A percentile compares a stretch with the other conserved stretches of the same genome.
Evolutionary conservation across 208 protist species (phyloP).

Genomic region (Acanthamoeba sp.): DNA sequence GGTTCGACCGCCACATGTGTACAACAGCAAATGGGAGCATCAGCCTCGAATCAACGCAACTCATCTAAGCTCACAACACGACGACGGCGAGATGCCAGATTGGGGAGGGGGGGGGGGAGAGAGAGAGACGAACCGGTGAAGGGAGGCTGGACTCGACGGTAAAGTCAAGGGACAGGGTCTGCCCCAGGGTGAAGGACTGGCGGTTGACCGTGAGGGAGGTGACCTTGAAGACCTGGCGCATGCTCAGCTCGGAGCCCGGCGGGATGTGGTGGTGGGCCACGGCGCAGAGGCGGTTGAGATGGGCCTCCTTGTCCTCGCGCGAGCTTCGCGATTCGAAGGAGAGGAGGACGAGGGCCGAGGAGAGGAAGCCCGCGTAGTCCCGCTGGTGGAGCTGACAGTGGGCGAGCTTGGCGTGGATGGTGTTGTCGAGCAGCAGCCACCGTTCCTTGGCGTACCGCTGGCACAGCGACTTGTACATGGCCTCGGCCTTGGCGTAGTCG

Average conservation of each 20-base stretch:
- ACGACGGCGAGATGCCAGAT: neutral
- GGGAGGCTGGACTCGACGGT: neutral
- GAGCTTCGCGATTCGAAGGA: neutral
- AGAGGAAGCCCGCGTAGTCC: conserved; percentile 21
- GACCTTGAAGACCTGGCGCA: neutral
- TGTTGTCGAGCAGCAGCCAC: conserved; percentile 10
- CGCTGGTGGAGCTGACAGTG: conserved; percentile 41
- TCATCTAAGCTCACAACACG: too few species aligned
- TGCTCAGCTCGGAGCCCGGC: conserved; percentile 18
- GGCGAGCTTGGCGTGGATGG: conserved; percentile 24
- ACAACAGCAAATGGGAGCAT: too few species aligned
- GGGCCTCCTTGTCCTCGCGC: neutral
- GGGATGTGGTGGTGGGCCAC: neutral
- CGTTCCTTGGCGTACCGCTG: conserved; percentile 18
- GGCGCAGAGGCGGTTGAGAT: neutral
- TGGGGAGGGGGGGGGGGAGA: neutral
- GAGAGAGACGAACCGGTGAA: neutral
- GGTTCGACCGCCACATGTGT: too few species aligned
- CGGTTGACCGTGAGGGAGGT: neutral
- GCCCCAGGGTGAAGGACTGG: neutral
- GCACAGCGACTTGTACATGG: conserved; percentile 28
- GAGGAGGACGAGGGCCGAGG: conserved; percentile 32
- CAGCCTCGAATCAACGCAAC: too few species aligned
- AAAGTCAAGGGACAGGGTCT: conserved; percentile 8
- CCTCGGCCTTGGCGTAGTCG: conserved; percentile 42